Evolutionary conservation across 2,329 filamentous ascomycete species (phyloP).

Genomic region (Didymella glomerata): DNA sequence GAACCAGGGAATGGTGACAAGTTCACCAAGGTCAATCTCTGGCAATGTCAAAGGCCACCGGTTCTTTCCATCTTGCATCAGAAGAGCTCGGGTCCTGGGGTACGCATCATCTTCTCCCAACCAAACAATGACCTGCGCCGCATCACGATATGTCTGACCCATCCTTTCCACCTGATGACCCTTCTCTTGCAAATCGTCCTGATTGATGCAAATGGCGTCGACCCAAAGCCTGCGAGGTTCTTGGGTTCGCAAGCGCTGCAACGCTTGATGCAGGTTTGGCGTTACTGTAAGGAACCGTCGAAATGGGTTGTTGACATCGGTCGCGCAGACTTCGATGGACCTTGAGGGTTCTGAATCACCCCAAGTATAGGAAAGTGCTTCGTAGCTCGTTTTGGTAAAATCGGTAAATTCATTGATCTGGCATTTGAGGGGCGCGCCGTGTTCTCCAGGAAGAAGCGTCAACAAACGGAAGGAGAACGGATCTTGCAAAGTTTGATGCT

Average conservation of each 20-base stretch:
- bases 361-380: conserved; percentile 21
- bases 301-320: not conserved
- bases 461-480: conserved; percentile 3
- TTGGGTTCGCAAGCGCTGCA: conserved; percentile 10
- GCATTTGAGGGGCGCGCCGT: conserved; percentile 3
- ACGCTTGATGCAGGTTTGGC: conserved; percentile 6
- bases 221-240: conserved; percentile 20
- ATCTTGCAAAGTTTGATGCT: conserved; percentile 1
- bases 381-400: not conserved
- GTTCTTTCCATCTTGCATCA: conserved; percentile 16
- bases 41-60: conserved; percentile 19
- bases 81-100: conserved; percentile 15
- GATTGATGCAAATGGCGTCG: conserved; percentile 30
- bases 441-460: conserved; percentile 9
- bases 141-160: conserved; percentile 20
- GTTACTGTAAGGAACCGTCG: conserved; percentile 5
- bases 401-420: not conserved
- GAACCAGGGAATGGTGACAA: conserved; percentile 13
- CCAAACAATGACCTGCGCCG: conserved; percentile 22
- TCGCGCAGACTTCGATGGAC: not conserved
- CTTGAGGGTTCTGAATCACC: not conserved
- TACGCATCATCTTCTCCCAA: conserved; percentile 19
- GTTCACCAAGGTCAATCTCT: conserved; percentile 15
- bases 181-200: conserved; percentile 22
- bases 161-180: conserved; percentile 23